Evolutionary conservation across 2,329 filamentous ascomycete genomes (phyloP).

Genomic region (Cytospora mali): DNA sequence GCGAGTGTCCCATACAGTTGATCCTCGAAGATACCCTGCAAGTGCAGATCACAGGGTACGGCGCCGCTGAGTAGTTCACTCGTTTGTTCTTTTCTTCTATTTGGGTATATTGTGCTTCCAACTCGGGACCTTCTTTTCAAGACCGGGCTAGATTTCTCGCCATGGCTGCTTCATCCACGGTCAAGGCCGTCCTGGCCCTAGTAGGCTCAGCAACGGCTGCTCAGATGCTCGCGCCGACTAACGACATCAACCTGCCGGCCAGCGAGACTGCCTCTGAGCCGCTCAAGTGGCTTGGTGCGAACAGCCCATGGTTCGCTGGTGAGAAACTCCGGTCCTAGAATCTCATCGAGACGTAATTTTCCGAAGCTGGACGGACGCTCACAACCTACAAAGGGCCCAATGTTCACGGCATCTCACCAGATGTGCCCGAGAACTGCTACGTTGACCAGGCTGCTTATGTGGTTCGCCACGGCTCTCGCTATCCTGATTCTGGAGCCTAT

Average conservation of each 20-base stretch:
- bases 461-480: constrained; percentile 64
- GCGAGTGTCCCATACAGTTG: not conserved
- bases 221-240: constrained; percentile 29
- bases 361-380: not conserved
- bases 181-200: constrained; percentile 21
- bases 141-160: not conserved
- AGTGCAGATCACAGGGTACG: not conserved
- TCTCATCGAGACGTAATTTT: not conserved
- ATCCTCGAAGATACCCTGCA: not conserved
- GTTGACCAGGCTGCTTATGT: constrained; percentile 64
- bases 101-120: not conserved
- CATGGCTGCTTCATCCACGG: constrained; percentile 17
- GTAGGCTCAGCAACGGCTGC: constrained; percentile 25
- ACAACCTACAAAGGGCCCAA: constrained; percentile 51
- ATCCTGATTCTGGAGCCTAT: constrained; percentile 63
- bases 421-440: constrained; percentile 57
- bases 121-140: not conserved
- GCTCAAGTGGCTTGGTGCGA: constrained; percentile 50
- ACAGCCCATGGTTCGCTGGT: constrained; percentile 57
- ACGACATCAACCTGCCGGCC: constrained; percentile 30
- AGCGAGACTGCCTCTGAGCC: constrained; percentile 29
- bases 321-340: constrained; percentile 24
- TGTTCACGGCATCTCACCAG: constrained; percentile 55
- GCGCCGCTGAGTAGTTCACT: not conserved
- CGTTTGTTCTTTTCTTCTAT: not conserved